Percentiles rank a stretch among this genome's conserved stretches.
Evolutionary conservation across 495 filamentous ascomycete species (phyloP).

Genomic region (Glonium stellatum): DNA sequence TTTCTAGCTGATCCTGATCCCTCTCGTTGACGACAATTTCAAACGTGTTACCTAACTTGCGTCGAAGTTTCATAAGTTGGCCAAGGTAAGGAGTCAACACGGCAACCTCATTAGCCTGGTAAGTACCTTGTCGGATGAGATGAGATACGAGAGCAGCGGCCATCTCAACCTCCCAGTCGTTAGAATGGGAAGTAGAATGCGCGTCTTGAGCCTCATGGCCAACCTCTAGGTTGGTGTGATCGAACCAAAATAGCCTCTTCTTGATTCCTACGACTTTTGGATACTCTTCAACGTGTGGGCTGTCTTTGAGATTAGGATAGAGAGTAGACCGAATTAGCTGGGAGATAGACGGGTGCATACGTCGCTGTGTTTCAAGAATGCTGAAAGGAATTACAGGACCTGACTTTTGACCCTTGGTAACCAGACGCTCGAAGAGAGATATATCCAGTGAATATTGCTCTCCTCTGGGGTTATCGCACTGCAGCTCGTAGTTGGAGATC

Average conservation of each 20-base stretch:
- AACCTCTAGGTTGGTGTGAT: conserved; percentile 55
- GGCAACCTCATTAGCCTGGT: conserved; percentile 59
- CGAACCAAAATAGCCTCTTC: conserved; percentile 62
- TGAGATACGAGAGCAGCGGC: conserved; percentile 58
- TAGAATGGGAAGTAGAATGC: conserved; percentile 47
- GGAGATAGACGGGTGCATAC: conserved; percentile 67
- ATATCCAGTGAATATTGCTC: conserved; percentile 54
- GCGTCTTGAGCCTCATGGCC: conserved; percentile 32
- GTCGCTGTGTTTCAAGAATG: conserved; percentile 56
- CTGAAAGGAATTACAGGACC: conserved; percentile 42
- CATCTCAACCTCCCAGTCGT: conserved; percentile 62
- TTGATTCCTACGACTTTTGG: conserved; percentile 58
- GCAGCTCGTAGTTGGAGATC: conserved; percentile 59
- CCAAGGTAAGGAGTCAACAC: conserved; percentile 70
- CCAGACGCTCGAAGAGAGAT: conserved; percentile 61
- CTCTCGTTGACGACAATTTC: conserved; percentile 32
- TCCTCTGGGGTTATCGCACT: conserved; percentile 46
- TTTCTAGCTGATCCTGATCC: conserved; percentile 50
- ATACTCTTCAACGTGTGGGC: conserved; percentile 42
- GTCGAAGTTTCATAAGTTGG: conserved; percentile 62
- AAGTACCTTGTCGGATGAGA: conserved; percentile 59
- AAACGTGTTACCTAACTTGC: conserved; percentile 50
- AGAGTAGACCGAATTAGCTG: conserved; percentile 50
- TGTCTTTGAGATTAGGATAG: conserved; percentile 59
- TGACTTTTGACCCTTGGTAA: conserved; percentile 33